Conservation (phyloP, 1,284 basidiomycete genomes). For the Porodaedalea pini region DNA sequence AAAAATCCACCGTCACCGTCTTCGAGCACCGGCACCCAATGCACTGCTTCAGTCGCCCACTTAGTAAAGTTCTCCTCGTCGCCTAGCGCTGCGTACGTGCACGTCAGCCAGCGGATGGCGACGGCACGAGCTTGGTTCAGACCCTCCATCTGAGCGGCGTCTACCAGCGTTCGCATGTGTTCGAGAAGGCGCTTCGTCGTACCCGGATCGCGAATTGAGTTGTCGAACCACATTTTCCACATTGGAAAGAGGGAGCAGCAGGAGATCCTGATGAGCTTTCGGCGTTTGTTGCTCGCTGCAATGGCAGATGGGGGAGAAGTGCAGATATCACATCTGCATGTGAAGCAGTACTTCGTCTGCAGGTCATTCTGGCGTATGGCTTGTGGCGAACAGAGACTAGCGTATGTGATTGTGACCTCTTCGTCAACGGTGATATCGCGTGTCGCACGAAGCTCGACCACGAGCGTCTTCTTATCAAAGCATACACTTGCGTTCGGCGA, state of each 20-base stretch:
- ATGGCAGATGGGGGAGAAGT: background rate
- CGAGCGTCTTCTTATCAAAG: constrained; percentile 32
- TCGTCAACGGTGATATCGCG: constrained; percentile 32
- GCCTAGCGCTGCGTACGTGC: background rate
- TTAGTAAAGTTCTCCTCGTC: background rate
- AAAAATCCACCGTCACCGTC: background rate
- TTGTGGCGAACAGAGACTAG: background rate
- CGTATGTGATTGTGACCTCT: constrained; percentile 33
- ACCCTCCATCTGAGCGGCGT: background rate
- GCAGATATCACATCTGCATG: constrained; percentile 14
- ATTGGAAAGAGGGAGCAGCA: too few relatives aligned
- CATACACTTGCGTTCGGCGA: background rate
- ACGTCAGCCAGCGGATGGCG: background rate
- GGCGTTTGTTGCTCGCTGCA: background rate
- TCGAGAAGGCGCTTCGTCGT: background rate
- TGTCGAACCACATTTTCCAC: too few relatives aligned
- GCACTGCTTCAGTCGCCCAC: background rate
- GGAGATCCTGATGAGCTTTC: too few relatives aligned
- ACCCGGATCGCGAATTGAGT: background rate
- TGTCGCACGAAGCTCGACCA: constrained; percentile 29
- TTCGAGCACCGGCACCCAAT: background rate
- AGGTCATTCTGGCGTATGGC: constrained; percentile 27
- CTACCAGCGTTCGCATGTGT: background rate
- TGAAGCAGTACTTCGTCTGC: constrained; percentile 27
- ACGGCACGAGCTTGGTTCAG: background rate